Evolutionary conservation across 768 basidiomycete species (phyloP), one percentile per base, ranked within the genome.

Genomic region (Pleurotus cornucopiae): DNA sequence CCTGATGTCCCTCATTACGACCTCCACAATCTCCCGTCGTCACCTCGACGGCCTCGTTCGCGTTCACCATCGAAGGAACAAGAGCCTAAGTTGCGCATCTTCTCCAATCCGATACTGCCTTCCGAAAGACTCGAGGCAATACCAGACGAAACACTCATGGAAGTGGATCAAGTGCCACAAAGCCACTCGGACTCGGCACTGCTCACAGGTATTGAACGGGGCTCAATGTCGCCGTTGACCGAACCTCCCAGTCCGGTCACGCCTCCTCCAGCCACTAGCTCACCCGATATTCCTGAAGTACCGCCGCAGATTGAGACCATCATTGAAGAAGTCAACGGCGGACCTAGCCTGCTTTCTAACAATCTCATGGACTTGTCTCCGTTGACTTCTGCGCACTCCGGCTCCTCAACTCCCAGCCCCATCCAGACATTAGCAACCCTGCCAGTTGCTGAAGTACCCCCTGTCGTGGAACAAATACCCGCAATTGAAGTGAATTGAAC

Each of bases 11-110:
- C 71, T 16, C 73, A 68, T 30, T 69, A 79, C 41, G 77, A 80
- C 63, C 69, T 79, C 51, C 69, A 69, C 52, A 76, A 76, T 49
- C 73, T 71, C 6, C 75, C 76, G 9, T 59, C 66, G 3, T 77
- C 76, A 26, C 76, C 77, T 4, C 71, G 69, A 49, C 71, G 71
- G 38, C 60, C 64, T 37, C 68, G 70, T 20, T 67, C 73, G 6
- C 68, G 65, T 51, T 77, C 77, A 11, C 70, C 54, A 6, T 74
- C 71, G n/a, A 81, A 76, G 60, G 71, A 73, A 56, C 63, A 57
- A 23, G 72, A 70, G 43, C 60, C 65, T 16, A 72, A 68, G 48
- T 56, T 74, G 13, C 70, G 68, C 6, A 67, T 73, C 38, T 55
- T 64, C 46, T 61, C 66, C 49, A 62, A 62, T 55, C 58, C 62